Evolutionary conservation across 1,284 basidiomycete species (phyloP).

Genomic region (Fistulinella cinereoalba): DNA sequence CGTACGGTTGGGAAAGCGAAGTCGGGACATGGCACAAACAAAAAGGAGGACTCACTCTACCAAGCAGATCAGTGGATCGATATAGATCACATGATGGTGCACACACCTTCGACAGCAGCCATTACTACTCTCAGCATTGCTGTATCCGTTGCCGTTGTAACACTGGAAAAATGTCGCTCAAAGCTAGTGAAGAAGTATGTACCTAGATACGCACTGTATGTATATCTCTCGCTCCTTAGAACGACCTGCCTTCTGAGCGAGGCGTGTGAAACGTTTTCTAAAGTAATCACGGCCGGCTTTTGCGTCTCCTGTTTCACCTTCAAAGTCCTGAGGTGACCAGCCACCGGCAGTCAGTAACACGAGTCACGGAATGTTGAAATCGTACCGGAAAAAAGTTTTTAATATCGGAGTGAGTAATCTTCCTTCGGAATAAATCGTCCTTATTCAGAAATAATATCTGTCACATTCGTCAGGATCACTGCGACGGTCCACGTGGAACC

Average conservation of each 20-base stretch:
- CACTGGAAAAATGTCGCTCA: slow-evolving; percentile 43
- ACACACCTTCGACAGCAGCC: slow-evolving; percentile 87
- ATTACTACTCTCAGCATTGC: slow-evolving; percentile 90
- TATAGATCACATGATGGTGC: slow-evolving; percentile 7
- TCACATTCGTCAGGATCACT: slow-evolving; percentile 8
- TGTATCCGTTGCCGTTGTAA: slow-evolving; percentile 93
- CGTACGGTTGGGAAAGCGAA: slow-evolving; percentile 31
- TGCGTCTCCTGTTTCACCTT: slow-evolving; percentile 67
- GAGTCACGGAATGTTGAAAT: slow-evolving; percentile 7
- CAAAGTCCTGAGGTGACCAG: slow-evolving; percentile 57
- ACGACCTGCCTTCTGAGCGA: slow-evolving; percentile 79
- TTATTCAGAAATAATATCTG: slow-evolving; percentile 92
- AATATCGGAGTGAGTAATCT: slow-evolving; percentile 80
- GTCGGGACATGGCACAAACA: slow-evolving; percentile 19
- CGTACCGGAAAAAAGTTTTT: slow-evolving; percentile 81
- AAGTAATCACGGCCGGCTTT: slow-evolving; percentile 86
- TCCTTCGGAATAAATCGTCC: slow-evolving; percentile 84
- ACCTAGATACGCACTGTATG: slow-evolving; percentile 64
- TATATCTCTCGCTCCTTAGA: slow-evolving; percentile 90
- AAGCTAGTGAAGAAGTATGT: background rate
- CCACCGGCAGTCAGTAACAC: background rate
- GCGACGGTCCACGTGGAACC: background rate
- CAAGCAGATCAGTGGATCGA: slow-evolving; percentile 16
- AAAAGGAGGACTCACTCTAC: slow-evolving; percentile 68
- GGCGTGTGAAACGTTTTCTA: slow-evolving; percentile 76